These are phyloP conservation scores for sweet orange (Citrus sinensis) DNA, from an alignment of 345 rosid species.

Conservation along the genomic window DVS_A1.0 CM039169.1:5074501-5075000, in stretches of 20 bases:
- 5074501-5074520: slow-evolving; percentile 47
- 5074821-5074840: slow-evolving; percentile 51
- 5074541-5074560: slow-evolving; percentile 45
- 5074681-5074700: neutral
- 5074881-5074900: neutral
- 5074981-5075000: neutral
- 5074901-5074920: neutral
- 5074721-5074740: slow-evolving; percentile 12
- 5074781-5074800: slow-evolving; percentile 62
- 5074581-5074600: slow-evolving; percentile 57
- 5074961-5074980: neutral
- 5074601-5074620: slow-evolving; percentile 48
- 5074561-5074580: slow-evolving; percentile 43
- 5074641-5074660: neutral
- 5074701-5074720: neutral
- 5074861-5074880: slow-evolving; percentile 23
- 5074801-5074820: slow-evolving; percentile 67
- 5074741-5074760: slow-evolving; percentile 48
- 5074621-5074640: slow-evolving; percentile 38
- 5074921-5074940: neutral
- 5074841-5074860: slow-evolving; percentile 38
- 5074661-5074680: slow-evolving; percentile 5
- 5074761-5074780: slow-evolving; percentile 32
- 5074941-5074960: neutral
- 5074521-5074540: slow-evolving; percentile 68